Evolutionary conservation across 2,329 filamentous ascomycete genomes (phyloP).

Genomic region (Monosporascus sp.): DNA sequence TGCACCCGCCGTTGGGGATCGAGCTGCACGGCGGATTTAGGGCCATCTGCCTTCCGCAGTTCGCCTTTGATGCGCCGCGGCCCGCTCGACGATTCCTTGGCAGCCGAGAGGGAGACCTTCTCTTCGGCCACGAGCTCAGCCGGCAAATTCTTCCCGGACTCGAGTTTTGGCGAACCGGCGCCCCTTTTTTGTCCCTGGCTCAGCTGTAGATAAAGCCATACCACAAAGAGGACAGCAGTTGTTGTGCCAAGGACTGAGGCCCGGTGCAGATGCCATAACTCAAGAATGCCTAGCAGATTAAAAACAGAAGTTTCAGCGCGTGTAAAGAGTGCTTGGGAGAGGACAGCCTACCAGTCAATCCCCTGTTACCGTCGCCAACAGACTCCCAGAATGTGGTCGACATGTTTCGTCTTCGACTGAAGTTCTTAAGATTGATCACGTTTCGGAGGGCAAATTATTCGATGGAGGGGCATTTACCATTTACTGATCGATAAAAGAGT

Average conservation of each 20-base stretch:
- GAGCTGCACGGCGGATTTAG: slow-evolving; percentile 21
- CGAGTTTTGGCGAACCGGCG: slow-evolving; percentile 22
- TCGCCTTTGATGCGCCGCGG: slow-evolving; percentile 47
- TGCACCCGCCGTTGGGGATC: slow-evolving; percentile 51
- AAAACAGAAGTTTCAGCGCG: neutral
- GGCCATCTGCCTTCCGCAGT: slow-evolving; percentile 29
- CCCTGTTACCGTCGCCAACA: neutral
- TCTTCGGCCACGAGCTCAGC: slow-evolving; percentile 4
- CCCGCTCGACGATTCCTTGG: slow-evolving; percentile 32
- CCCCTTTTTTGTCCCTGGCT: slow-evolving; percentile 15
- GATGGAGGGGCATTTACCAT: neutral
- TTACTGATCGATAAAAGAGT: neutral
- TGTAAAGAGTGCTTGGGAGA: neutral
- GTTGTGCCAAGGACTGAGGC: slow-evolving; percentile 37
- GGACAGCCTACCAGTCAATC: neutral
- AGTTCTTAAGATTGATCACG: neutral
- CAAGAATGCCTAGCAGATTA: slow-evolving; percentile 27
- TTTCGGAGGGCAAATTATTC: neutral
- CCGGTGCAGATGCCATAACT: slow-evolving; percentile 43
- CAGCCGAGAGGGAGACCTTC: slow-evolving; percentile 8
- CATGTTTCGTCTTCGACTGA: neutral
- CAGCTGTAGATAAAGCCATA: slow-evolving; percentile 26
- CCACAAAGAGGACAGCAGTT: slow-evolving; percentile 29
- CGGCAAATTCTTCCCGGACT: slow-evolving; percentile 1
- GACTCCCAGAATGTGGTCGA: neutral